phyloP scores from a whole-genome alignment of 1,139 yeast species.

The Lodderomyces metapsilosis region DNA sequence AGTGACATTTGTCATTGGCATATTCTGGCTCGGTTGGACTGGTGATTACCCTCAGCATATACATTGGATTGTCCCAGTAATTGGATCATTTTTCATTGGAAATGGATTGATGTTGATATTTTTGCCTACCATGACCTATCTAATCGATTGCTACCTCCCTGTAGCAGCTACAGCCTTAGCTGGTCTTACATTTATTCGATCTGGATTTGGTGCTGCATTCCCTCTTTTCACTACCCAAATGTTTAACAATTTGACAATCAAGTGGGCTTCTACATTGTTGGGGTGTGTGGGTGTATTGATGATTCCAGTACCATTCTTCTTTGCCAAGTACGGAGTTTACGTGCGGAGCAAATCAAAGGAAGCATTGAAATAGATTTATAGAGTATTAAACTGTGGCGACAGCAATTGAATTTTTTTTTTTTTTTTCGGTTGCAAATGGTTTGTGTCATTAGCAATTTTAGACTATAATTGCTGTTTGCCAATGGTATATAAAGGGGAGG shows the following conservation, averaged over 20 bases:
- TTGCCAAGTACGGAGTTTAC: constrained; percentile 60
- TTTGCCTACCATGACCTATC: constrained; percentile 72
- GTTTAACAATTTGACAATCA: constrained; percentile 71
- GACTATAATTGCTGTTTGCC: background rate
- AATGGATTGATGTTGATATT: constrained; percentile 73
- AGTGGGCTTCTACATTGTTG: constrained; percentile 81
- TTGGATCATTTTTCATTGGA: constrained; percentile 70
- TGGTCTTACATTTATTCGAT: constrained; percentile 74
- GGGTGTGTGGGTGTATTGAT: constrained; percentile 64
- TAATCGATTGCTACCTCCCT: constrained; percentile 72
- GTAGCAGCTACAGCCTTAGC: constrained; percentile 91
- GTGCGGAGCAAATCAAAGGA: constrained; percentile 57
- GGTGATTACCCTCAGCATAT: constrained; percentile 65
- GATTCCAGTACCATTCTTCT: constrained; percentile 73
- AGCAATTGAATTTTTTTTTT: too few species aligned
- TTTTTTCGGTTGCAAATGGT: background rate
- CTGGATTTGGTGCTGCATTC: constrained; percentile 52
- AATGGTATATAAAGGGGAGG: background rate
- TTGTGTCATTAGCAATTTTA: background rate
- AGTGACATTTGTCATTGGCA: constrained; percentile 66
- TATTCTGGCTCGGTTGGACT: constrained; percentile 83
- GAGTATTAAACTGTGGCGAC: background rate
- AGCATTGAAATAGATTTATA: constrained; percentile 37
- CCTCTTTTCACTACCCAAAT: constrained; percentile 57
- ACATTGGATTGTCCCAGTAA: constrained; percentile 82